Conservation (phyloP, 352 stramenopile genomes). For the Albugo candida region DNA sequence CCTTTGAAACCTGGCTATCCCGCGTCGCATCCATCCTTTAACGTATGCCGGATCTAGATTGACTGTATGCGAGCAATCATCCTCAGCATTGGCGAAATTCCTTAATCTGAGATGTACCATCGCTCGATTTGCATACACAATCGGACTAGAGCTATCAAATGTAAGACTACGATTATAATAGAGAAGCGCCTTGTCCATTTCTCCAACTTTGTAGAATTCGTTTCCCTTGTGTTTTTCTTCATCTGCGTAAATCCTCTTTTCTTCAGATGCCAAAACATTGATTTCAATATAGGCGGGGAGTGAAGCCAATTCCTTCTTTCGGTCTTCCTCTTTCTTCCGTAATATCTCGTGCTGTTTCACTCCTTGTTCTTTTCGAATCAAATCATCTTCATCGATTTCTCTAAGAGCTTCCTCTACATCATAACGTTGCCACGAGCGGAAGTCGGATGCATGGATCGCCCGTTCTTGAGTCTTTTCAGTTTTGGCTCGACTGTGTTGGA, state of each 20-base stretch:
- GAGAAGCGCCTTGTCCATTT: conserved; percentile 67
- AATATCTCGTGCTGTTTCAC: background rate
- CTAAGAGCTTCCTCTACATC: conserved; percentile 65
- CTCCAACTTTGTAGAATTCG: conserved; percentile 73
- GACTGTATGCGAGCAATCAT: conserved; percentile 67
- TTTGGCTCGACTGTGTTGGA: background rate
- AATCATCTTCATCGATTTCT: conserved; percentile 40
- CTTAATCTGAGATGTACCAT: conserved; percentile 61
- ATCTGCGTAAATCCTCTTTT: conserved; percentile 31
- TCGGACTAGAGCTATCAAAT: conserved; percentile 49
- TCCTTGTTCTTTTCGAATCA: conserved; percentile 5
- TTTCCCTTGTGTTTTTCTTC: conserved; percentile 89
- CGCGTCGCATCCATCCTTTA: conserved; percentile 75
- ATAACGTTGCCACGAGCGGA: conserved; percentile 83
- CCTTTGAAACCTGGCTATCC: conserved; percentile 71
- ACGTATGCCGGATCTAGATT: conserved; percentile 60
- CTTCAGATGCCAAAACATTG: conserved; percentile 22
- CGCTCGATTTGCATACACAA: conserved; percentile 78
- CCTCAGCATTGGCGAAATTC: conserved; percentile 68
- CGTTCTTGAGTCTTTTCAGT: background rate
- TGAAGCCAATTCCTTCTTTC: conserved; percentile 33
- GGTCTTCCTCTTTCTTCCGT: conserved; percentile 8
- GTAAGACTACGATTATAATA: conserved; percentile 82
- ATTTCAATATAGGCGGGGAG: conserved; percentile 38
- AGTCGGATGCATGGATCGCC: conserved; percentile 76